Conservation (phyloP, 805 yeast genomes). For the Schwanniomyces polymorphus region DNA sequence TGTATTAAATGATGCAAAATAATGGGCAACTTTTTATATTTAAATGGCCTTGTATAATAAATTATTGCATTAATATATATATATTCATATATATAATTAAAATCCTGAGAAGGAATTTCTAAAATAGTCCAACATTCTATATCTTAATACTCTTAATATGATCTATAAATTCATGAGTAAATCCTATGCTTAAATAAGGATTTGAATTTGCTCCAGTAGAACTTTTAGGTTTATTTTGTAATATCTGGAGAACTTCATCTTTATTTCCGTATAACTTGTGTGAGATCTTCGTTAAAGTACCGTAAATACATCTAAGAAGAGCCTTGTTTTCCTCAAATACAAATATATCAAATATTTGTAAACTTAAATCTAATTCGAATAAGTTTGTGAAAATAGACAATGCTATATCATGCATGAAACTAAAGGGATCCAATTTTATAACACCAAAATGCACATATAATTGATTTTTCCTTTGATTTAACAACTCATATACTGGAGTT, state of each 20-base stretch:
- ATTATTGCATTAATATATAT: background rate
- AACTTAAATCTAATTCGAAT: slow-evolving; percentile 45
- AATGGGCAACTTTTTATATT: slow-evolving; percentile 1
- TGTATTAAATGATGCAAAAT: slow-evolving; percentile 26
- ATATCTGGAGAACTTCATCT: slow-evolving; percentile 42
- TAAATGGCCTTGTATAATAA: background rate
- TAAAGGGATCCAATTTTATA: slow-evolving; percentile 39
- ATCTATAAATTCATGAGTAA: slow-evolving; percentile 48
- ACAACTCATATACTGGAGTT: slow-evolving; percentile 46
- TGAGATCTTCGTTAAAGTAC: slow-evolving; percentile 47
- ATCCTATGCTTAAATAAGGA: slow-evolving; percentile 49
- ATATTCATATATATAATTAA: background rate
- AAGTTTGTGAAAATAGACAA: slow-evolving; percentile 46
- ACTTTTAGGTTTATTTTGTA: slow-evolving; percentile 15
- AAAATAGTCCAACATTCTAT: background rate
- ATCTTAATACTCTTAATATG: slow-evolving; percentile 27
- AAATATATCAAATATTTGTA: slow-evolving; percentile 56
- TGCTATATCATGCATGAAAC: slow-evolving; percentile 42
- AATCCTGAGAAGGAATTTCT: background rate
- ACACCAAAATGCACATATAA: slow-evolving; percentile 52
- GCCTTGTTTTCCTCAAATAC: slow-evolving; percentile 63
- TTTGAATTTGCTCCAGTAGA: slow-evolving; percentile 1
- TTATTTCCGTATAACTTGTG: slow-evolving; percentile 50
- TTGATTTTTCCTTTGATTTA: slow-evolving; percentile 42
- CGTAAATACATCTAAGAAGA: slow-evolving; percentile 53